A percentile compares a stretch with the other conserved stretches of the same genome.
These are phyloP conservation scores for Knoxdaviesia capensis DNA, from an alignment of 2,329 filamentous ascomycete species.

Conservation along the genomic window DNA sequence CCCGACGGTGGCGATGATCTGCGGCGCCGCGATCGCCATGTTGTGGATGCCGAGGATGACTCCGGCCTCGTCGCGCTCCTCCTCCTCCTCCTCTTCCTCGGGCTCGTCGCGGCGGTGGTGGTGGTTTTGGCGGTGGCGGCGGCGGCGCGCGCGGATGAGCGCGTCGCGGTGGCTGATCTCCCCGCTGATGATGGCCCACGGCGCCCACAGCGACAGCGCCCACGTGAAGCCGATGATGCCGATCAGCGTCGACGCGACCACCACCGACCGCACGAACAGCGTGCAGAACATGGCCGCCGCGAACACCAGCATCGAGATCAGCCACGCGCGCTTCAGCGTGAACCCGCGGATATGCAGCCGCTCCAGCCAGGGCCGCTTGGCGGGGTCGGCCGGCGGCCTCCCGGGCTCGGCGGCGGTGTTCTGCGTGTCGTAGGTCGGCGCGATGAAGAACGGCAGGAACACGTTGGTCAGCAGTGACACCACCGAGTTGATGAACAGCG, in stretches of 20 bases:
- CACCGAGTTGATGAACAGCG: slow-evolving; percentile 71
- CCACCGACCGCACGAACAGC: slow-evolving; percentile 52
- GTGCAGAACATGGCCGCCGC: slow-evolving; percentile 65
- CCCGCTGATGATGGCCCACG: slow-evolving; percentile 83
- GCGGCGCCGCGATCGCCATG: slow-evolving; percentile 77
- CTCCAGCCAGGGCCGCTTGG: slow-evolving; percentile 21
- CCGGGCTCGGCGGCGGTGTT: slow-evolving; percentile 9
- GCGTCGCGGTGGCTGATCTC: slow-evolving; percentile 75
- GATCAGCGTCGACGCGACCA: slow-evolving; percentile 56
- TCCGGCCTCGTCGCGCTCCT: slow-evolving; percentile 57
- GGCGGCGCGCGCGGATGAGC: slow-evolving; percentile 18
- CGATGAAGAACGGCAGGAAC: slow-evolving; percentile 67
- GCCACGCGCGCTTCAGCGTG: slow-evolving; percentile 76
- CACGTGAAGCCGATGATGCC: slow-evolving; percentile 75
- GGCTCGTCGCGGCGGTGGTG: slow-evolving; percentile 7
- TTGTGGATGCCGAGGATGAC: slow-evolving; percentile 92
- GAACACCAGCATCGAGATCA: slow-evolving; percentile 71
- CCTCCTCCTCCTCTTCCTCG: slow-evolving; percentile 26
- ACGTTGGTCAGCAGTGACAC: slow-evolving; percentile 69
- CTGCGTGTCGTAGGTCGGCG: slow-evolving; percentile 49
- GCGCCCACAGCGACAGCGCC: slow-evolving; percentile 86
- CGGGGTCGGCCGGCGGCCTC: slow-evolving; percentile 9
- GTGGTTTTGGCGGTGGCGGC: slow-evolving; percentile 7
- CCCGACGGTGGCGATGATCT: slow-evolving; percentile 73
- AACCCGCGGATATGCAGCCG: slow-evolving; percentile 59